These are phyloP conservation scores for Penicillium sp. DNA, from an alignment of 2,329 filamentous ascomycete genomes.

Conservation along the genomic window DNA sequence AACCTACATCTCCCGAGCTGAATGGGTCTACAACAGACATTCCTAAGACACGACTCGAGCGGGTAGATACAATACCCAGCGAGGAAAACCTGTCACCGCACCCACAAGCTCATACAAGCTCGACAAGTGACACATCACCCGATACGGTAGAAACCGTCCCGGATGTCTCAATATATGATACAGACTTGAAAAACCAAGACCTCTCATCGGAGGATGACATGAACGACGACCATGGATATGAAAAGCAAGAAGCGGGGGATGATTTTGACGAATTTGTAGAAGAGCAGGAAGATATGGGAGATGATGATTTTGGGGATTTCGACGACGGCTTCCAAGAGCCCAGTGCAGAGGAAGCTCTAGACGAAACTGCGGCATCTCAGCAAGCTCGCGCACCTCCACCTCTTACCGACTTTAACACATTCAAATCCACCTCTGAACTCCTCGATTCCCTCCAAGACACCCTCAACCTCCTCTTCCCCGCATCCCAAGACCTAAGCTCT, in stretches of 20 bases:
- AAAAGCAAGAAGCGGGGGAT: slow-evolving; percentile 59
- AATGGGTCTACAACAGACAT: slow-evolving; percentile 24
- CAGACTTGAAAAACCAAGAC: slow-evolving; percentile 39
- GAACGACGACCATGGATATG: slow-evolving; percentile 40
- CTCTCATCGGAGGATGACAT: slow-evolving; percentile 57
- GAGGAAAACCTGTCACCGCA: slow-evolving; percentile 31
- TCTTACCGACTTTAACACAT: slow-evolving; percentile 54
- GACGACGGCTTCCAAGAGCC: slow-evolving; percentile 62
- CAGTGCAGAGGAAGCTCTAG: slow-evolving; percentile 25
- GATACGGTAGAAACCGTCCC: slow-evolving; percentile 44
- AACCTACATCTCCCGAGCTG: slow-evolving; percentile 22
- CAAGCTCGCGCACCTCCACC: slow-evolving; percentile 36
- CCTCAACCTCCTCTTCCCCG: slow-evolving; percentile 47
- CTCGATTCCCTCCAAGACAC: slow-evolving; percentile 34
- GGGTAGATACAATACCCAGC: slow-evolving; percentile 41
- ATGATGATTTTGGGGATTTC: slow-evolving; percentile 64
- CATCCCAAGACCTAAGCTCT: slow-evolving; percentile 36
- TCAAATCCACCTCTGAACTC: slow-evolving; percentile 45
- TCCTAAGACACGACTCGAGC: slow-evolving; percentile 47
- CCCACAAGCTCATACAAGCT: slow-evolving; percentile 40
- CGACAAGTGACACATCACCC: slow-evolving; percentile 44
- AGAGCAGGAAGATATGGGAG: slow-evolving; percentile 50
- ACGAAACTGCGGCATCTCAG: slow-evolving; percentile 16
- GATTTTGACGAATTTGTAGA: slow-evolving; percentile 55
- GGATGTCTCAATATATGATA: slow-evolving; percentile 52